phyloP scores from a whole-genome alignment of 768 basidiomycete genomes.

The Panaeolus cyanescens region DNA sequence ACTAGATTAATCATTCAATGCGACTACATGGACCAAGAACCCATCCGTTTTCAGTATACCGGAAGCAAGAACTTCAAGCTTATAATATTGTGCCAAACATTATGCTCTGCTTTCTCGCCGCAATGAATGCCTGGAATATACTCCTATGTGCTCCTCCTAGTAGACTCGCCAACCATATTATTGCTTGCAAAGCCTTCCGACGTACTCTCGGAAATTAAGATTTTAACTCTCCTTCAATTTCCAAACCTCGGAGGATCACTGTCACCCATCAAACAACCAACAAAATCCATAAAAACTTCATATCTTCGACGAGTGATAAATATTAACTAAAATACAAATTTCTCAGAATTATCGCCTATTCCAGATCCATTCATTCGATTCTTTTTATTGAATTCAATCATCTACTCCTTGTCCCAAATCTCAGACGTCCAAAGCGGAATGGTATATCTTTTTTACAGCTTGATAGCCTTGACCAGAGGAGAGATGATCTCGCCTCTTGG shows the following conservation, averaged over 20 bases:
- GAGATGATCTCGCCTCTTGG: slow-evolving; percentile 71
- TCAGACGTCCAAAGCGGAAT: not conserved
- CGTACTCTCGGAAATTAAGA: too few species aligned
- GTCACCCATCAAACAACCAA: not conserved
- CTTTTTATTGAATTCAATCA: not conserved
- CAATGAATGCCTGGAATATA: too few species aligned
- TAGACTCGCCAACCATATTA: too few species aligned
- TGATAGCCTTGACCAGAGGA: slow-evolving; percentile 74
- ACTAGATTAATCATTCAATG: not conserved
- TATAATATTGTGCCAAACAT: not conserved
- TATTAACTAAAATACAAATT: not conserved
- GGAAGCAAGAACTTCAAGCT: not conserved
- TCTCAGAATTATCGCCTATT: not conserved
- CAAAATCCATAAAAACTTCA: not conserved
- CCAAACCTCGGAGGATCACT: not conserved
- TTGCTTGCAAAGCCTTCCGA: too few species aligned
- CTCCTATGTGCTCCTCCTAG: too few species aligned
- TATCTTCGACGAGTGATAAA: not conserved
- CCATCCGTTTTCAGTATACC: not conserved
- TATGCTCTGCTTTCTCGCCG: not conserved
- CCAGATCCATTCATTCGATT: too few species aligned
- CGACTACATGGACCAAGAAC: slow-evolving; percentile 6
- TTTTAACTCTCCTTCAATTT: not conserved
- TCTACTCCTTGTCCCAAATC: not conserved
- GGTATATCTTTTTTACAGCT: slow-evolving; percentile 17